A percentile compares a stretch with the other conserved stretches of the same genome.
Conservation (phyloP, 2,329 filamentous ascomycete species). For the Chaetothyriales sp. region DNA sequence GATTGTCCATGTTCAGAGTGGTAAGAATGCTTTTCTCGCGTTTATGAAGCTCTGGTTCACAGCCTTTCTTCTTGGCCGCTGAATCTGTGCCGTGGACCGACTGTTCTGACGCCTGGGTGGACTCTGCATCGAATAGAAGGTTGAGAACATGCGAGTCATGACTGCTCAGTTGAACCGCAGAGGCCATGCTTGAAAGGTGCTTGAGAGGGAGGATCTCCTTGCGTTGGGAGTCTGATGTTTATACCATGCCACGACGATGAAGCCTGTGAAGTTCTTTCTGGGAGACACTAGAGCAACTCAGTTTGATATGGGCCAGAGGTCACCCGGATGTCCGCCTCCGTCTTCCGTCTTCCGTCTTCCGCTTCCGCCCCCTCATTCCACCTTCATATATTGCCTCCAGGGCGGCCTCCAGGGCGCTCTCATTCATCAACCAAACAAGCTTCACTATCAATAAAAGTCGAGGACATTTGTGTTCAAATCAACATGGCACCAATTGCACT, state of each 20-base stretch:
- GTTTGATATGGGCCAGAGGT: neutral
- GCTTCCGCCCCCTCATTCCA: neutral
- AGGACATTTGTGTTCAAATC: neutral
- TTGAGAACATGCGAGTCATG: conserved; percentile 33
- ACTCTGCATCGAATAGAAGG: conserved; percentile 32
- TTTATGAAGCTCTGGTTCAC: conserved; percentile 20
- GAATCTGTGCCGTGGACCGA: neutral
- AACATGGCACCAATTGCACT: conserved; percentile 13
- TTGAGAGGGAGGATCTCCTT: neutral
- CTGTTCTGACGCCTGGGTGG: neutral
- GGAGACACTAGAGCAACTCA: neutral
- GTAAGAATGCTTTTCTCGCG: conserved; percentile 24
- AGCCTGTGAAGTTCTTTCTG: neutral
- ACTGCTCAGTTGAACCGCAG: conserved; percentile 20
- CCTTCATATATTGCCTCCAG: neutral
- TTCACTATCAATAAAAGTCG: neutral
- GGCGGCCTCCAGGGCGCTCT: neutral
- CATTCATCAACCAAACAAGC: neutral
- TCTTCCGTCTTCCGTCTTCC: neutral
- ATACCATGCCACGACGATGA: neutral
- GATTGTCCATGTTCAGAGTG: conserved; percentile 17
- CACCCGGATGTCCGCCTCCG: neutral
- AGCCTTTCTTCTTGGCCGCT: conserved; percentile 19
- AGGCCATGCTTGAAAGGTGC: neutral
- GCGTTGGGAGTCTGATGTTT: neutral